Conservation (phyloP, 192 early-diverging fungal genomes). For the Linnemannia schmuckeri region DNA sequence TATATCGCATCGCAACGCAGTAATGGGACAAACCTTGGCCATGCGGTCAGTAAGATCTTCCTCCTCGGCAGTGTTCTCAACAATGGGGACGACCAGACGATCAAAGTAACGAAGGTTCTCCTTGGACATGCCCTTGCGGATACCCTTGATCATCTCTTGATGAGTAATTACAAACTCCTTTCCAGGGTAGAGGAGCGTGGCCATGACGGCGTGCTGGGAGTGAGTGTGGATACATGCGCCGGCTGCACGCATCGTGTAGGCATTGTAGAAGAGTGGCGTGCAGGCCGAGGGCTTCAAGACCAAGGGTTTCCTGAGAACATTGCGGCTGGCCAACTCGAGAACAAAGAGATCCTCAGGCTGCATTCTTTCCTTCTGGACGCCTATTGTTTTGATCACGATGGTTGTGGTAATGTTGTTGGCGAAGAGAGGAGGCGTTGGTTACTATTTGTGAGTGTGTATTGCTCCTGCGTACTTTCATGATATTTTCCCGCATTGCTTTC, state of each 20-base stretch:
- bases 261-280: conserved; percentile 95
- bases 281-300: conserved; percentile 90
- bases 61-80: conserved; percentile 96
- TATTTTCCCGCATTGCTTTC: not conserved
- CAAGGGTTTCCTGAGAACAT: conserved; percentile 78
- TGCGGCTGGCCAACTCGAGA: conserved; percentile 68
- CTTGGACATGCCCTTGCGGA: conserved; percentile 78
- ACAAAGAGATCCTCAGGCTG: conserved; percentile 88
- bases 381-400: conserved; percentile 36
- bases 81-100: conserved; percentile 89
- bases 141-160: conserved; percentile 99
- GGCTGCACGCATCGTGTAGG: conserved; percentile 86
- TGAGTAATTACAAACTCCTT: conserved; percentile 89
- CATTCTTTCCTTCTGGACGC: conserved; percentile 98
- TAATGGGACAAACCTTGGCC: conserved; percentile 65
- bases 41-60: conserved; percentile 91
- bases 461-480: not conserved
- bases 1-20: conserved; percentile 2
- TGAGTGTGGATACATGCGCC: conserved; percentile 97
- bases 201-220: conserved; percentile 96
- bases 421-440: not conserved
- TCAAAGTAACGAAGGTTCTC: conserved; percentile 83
- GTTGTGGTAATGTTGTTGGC: not conserved
- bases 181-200: conserved; percentile 82
- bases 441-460: not conserved